Evolutionary conservation across 257 asterid species (phyloP), one percentile per base, ranked within the genome.

Genomic region (Fraxinus pennsylvanica): DNA sequence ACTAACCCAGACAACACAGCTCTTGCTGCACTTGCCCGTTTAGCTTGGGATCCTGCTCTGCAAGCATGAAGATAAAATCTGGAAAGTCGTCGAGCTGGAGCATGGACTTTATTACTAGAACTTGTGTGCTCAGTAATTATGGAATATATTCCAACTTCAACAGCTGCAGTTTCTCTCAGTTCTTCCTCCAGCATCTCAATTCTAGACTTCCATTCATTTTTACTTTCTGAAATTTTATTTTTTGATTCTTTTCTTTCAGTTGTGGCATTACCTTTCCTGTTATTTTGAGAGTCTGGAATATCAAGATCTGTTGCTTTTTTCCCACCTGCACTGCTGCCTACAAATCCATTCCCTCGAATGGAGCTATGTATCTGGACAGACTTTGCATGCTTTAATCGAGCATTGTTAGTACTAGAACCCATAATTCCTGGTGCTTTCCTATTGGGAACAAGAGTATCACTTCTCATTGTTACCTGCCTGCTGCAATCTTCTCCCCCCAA

Each of bases 51-150:
- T 2, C 88, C 87, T 68, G 67, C 81, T 78, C 79, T 84, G 81
- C 93, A 92, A 76, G 92, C 92, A 80, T 89, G 91, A 68, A 65
- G 88, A 74, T 92, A 93, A 74, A 92, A 88, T 78, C 99, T 86
- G 6, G 97, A 90, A 38, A 96, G 90, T 65, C 98, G 87, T 30
- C 99, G 85, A 77, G 99, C 97, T 8, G 99, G 95, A 72, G 98
- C 88, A 78, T 93, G 99, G 39, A 96, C 94, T 86, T 92, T 96
- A 80, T 84, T 84, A 38, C 76, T 86, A 33, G 99, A 96, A 77
- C 94, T 81, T 21, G 91, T 91, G 78, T 96, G 99, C 88, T 93
- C 99, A 38, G 99, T 86, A 68, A 88, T 89, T 61, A 88, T 80
- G 8, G 97, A 89, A 87, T 89, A 96, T 68, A 96, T 90, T 52